Evolutionary conservation across 495 filamentous ascomycete species (phyloP), one percentile per base, ranked within the genome.

Genomic region (Daldinia decipiens): DNA sequence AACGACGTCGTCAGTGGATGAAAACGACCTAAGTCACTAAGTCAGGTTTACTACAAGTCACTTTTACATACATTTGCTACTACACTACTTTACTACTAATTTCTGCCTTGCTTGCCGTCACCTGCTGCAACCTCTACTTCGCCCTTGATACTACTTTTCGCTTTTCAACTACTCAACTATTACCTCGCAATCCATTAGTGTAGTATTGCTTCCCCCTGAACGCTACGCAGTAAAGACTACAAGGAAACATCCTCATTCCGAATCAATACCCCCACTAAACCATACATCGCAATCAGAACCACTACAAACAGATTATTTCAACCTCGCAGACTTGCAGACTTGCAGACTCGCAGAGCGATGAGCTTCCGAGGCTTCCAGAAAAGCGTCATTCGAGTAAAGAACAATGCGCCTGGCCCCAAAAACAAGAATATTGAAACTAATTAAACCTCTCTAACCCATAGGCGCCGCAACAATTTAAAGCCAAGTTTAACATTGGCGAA

Each of bases 341-440:
- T n/a, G n/a, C n/a, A n/a, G n/a, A n/a, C 45, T 53, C 38, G 53
- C 39, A 63, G 40, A 77, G 72, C 71, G 72, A 99, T 99, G 95
- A 98, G 95, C 88, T 94, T 97, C 83, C 95, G 94, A 83, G 95
- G 95, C 68, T 92, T 99, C 76, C 88, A 91, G 81, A 97, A 97
- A 84, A 91, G 92, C 81, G 83, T 97, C 75, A 85, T 88, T 55
- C 87, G 95, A 73, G 92, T 93, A 82, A 75, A 90, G 78, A 65
- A 47, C 60, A 71, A 57, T 70, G 40, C 62, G 59, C 45, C 59
- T 31, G 38, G 31, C 3, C 53, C n/a, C 40, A 36, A 43, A 67
- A 43, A 47, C 9, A 17, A 8, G 21, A 4, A 62, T 13, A 19
- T 55, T 59, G 40, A 13, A 51, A 57, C 65, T 65, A 55, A 62